Percentiles rank a stretch among this genome's conserved stretches.
These are phyloP conservation scores for Solanum paucissectum DNA, from an alignment of 257 asterid genomes.

Conservation along the genomic window DNA sequence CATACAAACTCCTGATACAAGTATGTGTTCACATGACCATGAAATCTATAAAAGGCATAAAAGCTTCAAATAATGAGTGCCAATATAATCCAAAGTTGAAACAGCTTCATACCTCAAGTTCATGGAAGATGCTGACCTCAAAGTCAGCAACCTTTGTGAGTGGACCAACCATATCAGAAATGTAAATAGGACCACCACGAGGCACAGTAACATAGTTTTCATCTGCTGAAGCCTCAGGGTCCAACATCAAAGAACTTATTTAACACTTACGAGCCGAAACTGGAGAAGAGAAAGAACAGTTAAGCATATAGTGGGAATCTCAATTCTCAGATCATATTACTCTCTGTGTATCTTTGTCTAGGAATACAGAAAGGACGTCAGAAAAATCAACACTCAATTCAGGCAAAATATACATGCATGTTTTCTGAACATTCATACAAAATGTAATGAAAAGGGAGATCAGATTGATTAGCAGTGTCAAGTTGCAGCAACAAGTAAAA, in stretches of 20 bases:
- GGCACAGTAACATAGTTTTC: slow-evolving; percentile 47
- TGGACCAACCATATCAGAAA: slow-evolving; percentile 50
- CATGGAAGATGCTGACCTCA: slow-evolving; percentile 35
- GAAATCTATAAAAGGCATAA: background rate
- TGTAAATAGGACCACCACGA: slow-evolving; percentile 72
- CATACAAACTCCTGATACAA: background rate
- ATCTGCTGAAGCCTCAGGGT: slow-evolving; percentile 32
- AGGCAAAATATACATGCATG: background rate
- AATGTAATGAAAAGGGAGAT: background rate
- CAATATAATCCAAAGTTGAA: background rate
- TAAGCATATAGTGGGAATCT: background rate
- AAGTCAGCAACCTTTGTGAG: slow-evolving; percentile 51
- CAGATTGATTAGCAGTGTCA: background rate
- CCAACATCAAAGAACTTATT: background rate
- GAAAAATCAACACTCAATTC: background rate
- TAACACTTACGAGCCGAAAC: background rate
- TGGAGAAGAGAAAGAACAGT: background rate
- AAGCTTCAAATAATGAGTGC: background rate
- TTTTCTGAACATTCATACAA: background rate
- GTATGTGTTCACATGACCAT: background rate
- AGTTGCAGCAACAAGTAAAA: background rate
- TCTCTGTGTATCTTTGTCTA: background rate
- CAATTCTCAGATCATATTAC: background rate
- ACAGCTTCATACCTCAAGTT: slow-evolving; percentile 46
- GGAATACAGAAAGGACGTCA: background rate